phyloP scores from a whole-genome alignment of 768 basidiomycete genomes.

The Pleurotus salmoneostramineus region DNA sequence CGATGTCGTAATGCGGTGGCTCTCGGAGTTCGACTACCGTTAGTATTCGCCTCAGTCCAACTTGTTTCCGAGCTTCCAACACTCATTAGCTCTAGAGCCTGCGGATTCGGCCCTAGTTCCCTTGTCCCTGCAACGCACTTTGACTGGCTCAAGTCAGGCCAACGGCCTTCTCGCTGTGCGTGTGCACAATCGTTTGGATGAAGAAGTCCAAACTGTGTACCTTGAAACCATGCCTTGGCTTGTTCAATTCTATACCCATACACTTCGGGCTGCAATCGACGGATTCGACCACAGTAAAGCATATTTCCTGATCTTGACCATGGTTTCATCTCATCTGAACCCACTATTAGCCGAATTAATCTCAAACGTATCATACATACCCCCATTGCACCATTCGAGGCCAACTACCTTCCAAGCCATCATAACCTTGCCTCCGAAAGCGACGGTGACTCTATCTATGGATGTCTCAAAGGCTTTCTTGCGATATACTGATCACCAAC shows the following conservation, averaged over 20 bases:
- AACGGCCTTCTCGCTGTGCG: conserved; percentile 67
- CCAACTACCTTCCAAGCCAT: conserved; percentile 76
- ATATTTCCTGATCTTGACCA: background rate
- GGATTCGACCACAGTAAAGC: conserved; percentile 42
- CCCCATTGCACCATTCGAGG: conserved; percentile 62
- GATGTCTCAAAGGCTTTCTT: conserved; percentile 83
- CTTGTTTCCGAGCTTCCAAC: background rate
- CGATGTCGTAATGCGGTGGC: conserved; percentile 57
- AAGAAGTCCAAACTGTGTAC: conserved; percentile 53
- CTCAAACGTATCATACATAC: conserved; percentile 60
- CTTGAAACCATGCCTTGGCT: conserved; percentile 95
- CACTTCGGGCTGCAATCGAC: conserved; percentile 50
- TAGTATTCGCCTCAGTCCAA: conserved; percentile 16
- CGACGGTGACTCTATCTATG: conserved; percentile 61
- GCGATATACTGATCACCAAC: conserved; percentile 93
- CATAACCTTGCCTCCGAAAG: conserved; percentile 65
- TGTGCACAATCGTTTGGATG: conserved; percentile 54
- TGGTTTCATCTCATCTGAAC: background rate
- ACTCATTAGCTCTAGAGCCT: conserved; percentile 29
- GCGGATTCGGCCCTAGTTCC: conserved; percentile 38
- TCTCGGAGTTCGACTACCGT: conserved; percentile 58
- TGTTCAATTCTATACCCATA: conserved; percentile 84
- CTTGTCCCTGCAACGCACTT: conserved; percentile 62
- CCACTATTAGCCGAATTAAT: conserved; percentile 54
- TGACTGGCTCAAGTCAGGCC: conserved; percentile 74